phyloP scores from a whole-genome alignment of 2,329 filamentous ascomycete genomes.

The Ascochyta koolunga region DNA sequence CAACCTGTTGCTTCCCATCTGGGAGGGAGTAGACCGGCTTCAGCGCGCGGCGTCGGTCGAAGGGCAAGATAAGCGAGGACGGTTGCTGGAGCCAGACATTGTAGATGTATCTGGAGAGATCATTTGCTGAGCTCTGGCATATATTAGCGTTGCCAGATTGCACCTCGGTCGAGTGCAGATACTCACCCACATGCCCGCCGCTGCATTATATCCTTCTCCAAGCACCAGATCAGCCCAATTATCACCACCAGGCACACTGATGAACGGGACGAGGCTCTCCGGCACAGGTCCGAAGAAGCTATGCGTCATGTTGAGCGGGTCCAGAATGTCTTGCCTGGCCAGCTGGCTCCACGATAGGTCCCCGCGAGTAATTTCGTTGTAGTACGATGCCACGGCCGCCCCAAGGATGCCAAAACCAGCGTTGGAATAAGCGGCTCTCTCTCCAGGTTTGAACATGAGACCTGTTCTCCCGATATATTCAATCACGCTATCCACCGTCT shows the following conservation, averaged over 20 bases:
- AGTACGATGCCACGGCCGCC: slow-evolving; percentile 31
- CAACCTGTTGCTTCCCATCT: slow-evolving; percentile 37
- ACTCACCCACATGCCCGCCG: slow-evolving; percentile 39
- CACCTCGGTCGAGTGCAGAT: not conserved
- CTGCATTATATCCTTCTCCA: slow-evolving; percentile 39
- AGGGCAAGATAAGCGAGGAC: slow-evolving; percentile 31
- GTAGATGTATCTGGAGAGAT: slow-evolving; percentile 35
- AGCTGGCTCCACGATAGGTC: slow-evolving; percentile 33
- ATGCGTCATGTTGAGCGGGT: slow-evolving; percentile 24
- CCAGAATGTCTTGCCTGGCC: slow-evolving; percentile 25
- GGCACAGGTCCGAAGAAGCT: slow-evolving; percentile 11
- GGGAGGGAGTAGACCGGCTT: slow-evolving; percentile 29
- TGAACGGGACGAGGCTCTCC: slow-evolving; percentile 17
- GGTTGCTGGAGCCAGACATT: slow-evolving; percentile 31
- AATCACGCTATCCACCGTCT: slow-evolving; percentile 27
- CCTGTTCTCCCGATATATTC: slow-evolving; percentile 22
- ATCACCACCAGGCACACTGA: slow-evolving; percentile 34
- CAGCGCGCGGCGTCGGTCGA: slow-evolving; percentile 32
- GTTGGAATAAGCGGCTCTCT: slow-evolving; percentile 40
- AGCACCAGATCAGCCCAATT: slow-evolving; percentile 38
- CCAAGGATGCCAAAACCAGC: slow-evolving; percentile 37
- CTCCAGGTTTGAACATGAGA: slow-evolving; percentile 40
- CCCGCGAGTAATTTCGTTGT: slow-evolving; percentile 26
- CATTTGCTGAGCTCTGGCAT: slow-evolving; percentile 34
- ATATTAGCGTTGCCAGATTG: not conserved